These are phyloP conservation scores for Geranium brycei DNA, from an alignment of 345 rosid species.

Conservation along the genomic window DNA sequence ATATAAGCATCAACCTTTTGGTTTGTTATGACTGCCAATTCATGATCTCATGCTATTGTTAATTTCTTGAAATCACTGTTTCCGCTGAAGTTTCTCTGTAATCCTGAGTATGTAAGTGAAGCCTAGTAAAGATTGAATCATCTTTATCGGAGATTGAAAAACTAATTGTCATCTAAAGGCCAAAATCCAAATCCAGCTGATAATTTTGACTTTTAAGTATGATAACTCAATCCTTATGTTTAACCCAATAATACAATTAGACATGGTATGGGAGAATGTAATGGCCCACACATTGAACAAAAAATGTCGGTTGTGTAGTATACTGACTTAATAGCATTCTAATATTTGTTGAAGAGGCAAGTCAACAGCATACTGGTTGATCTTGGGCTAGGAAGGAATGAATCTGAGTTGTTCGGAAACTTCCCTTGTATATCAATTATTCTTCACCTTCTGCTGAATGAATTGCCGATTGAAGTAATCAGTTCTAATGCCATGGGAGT, in stretches of 20 bases:
- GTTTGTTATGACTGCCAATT: background rate
- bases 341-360: constrained; percentile 22
- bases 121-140: too few relatives aligned
- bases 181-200: too few relatives aligned
- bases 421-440: constrained; percentile 47
- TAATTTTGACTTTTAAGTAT: too few relatives aligned
- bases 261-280: too few relatives aligned
- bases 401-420: constrained; percentile 23
- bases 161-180: too few relatives aligned
- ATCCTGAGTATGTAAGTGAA: too few relatives aligned
- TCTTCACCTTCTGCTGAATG: constrained; percentile 67
- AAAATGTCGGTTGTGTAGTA: background rate
- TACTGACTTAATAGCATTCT: background rate
- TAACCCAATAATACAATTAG: too few relatives aligned
- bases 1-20: background rate
- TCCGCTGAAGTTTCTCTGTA: background rate
- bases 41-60: background rate
- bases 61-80: background rate
- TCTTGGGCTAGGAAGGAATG: constrained; percentile 54
- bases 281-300: too few relatives aligned
- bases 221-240: too few relatives aligned
- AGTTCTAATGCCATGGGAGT: constrained; percentile 49
- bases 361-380: constrained; percentile 36
- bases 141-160: too few relatives aligned
- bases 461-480: constrained; percentile 57